Base-by-base conservation (phyloP, 23 red algal genomes). In the Gracilaria gracilis region DNA sequence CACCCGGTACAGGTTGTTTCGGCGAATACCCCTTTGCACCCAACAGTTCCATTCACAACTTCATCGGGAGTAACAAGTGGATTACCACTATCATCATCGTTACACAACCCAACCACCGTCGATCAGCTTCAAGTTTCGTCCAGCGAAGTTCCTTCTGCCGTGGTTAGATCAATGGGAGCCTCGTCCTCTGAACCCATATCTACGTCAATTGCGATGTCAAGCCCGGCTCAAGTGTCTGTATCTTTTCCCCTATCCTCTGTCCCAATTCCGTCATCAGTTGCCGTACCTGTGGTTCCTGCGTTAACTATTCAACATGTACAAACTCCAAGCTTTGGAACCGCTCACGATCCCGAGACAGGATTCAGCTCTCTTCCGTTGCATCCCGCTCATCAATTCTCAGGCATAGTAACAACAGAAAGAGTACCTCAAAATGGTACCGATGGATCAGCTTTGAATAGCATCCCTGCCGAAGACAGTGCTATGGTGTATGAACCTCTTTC, bases 241-340 rank as follows among this genome's bases (percentile, higher is more conserved):
- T 15, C 72, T 48, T 77, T 77, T 77, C 38, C 40, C 36, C 17
- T 49, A 23, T 77, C 72, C 12, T 77, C 72, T 5, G 46, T 77
- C 5, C 72, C 72, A 25, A 77, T 77, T 31, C 72, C 72, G 6
- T 77, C 72, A 25, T 77, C 72, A 27, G 72, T 49, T 46, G 72
- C 72, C 50, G 72, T 77, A 31, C 72, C 72, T 1, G 72, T 77
- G 38, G 72, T 77, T 50, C 72, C 72, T 31, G 72, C 72, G 31
- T 51, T 77, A 25, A 24, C 72, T 31, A 51, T 77, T 50, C 72
- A 51, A 50, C 46, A 46, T 50, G 39, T 51, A 77, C 46, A 24
- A 77, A 28, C 40, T 4, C 50, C 72, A 14, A 51, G 32, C n/a
- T 77, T 31, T 37, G 72, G 72, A 25, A 15, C 42, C 5, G 72